phyloP scores from a whole-genome alignment of 2,329 filamentous ascomycete species.

The Thielaviopsis populi region DNA sequence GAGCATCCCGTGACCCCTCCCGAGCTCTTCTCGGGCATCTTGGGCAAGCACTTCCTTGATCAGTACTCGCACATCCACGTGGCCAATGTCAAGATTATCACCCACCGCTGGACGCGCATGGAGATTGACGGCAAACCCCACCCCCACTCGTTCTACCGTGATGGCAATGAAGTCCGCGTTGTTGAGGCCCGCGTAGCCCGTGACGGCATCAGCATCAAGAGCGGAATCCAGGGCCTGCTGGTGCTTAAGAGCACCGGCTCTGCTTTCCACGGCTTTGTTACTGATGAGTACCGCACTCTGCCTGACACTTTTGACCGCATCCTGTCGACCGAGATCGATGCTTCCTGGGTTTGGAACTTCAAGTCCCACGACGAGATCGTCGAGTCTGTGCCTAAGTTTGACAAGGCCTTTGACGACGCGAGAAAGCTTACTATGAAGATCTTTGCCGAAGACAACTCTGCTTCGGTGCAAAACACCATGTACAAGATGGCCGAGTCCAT shows the following conservation, averaged over 20 bases:
- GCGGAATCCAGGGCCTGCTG: conserved; percentile 63
- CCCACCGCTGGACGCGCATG: conserved; percentile 88
- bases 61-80: conserved; percentile 77
- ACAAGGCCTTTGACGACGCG: conserved; percentile 64
- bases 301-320: conserved; percentile 90
- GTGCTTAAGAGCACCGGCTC: conserved; percentile 96
- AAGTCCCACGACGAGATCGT: conserved; percentile 50
- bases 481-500: conserved; percentile 95
- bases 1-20: conserved; percentile 83
- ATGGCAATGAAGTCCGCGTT: conserved; percentile 74
- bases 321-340: conserved; percentile 82
- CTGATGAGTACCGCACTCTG: conserved; percentile 85
- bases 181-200: conserved; percentile 59
- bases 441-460: conserved; percentile 80
- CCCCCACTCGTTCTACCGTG: conserved; percentile 86
- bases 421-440: conserved; percentile 74
- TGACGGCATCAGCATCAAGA: conserved; percentile 58
- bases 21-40: conserved; percentile 73
- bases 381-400: conserved; percentile 50
- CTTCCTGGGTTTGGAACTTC: conserved; percentile 78
- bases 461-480: conserved; percentile 94
- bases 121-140: conserved; percentile 74
- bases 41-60: conserved; percentile 78
- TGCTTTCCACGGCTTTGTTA: conserved; percentile 85
- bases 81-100: conserved; percentile 66